These are phyloP conservation scores for Cercospora nicotianae DNA, from an alignment of 2,329 filamentous ascomycete genomes.

Conservation along the genomic window DNA sequence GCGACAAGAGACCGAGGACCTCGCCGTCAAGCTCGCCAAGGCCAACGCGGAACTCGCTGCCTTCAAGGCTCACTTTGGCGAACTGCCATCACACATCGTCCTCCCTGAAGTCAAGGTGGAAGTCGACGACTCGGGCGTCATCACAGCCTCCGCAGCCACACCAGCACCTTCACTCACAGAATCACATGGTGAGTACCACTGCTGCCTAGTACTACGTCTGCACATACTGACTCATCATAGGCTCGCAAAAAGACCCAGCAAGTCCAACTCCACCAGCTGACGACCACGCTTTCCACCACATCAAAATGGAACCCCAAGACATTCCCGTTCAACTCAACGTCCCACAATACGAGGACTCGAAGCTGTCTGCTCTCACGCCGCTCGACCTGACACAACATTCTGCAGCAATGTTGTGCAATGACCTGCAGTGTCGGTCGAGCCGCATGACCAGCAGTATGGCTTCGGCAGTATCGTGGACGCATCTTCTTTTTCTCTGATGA, in stretches of 20 bases:
- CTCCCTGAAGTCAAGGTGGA: slow-evolving; percentile 38
- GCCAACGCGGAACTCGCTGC: slow-evolving; percentile 37
- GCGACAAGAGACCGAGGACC: slow-evolving; percentile 81
- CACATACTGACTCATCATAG: not conserved
- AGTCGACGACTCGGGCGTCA: slow-evolving; percentile 24
- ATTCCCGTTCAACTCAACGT: slow-evolving; percentile 25
- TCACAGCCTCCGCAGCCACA: slow-evolving; percentile 23
- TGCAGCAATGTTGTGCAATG: slow-evolving; percentile 97
- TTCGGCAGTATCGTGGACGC: slow-evolving; percentile 28
- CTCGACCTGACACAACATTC: slow-evolving; percentile 99
- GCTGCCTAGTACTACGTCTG: not conserved
- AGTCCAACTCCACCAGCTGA: slow-evolving; percentile 34
- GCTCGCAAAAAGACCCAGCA: slow-evolving; percentile 29
- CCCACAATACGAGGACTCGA: slow-evolving; percentile 38
- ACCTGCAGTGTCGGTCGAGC: slow-evolving; percentile 98
- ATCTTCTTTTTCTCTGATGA: slow-evolving; percentile 37
- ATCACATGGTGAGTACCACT: slow-evolving; percentile 24
- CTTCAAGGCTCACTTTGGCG: slow-evolving; percentile 36
- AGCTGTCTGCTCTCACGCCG: slow-evolving; percentile 53
- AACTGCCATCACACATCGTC: slow-evolving; percentile 35
- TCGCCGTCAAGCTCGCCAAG: slow-evolving; percentile 54
- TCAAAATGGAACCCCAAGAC: slow-evolving; percentile 38
- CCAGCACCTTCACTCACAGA: slow-evolving; percentile 35
- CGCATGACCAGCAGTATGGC: slow-evolving; percentile 31
- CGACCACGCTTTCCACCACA: slow-evolving; percentile 29